A percentile compares a stretch with the other conserved stretches of the same genome.
Evolutionary conservation across 305 asterid species (phyloP).

Genomic region (Fraxinus albicans): DNA sequence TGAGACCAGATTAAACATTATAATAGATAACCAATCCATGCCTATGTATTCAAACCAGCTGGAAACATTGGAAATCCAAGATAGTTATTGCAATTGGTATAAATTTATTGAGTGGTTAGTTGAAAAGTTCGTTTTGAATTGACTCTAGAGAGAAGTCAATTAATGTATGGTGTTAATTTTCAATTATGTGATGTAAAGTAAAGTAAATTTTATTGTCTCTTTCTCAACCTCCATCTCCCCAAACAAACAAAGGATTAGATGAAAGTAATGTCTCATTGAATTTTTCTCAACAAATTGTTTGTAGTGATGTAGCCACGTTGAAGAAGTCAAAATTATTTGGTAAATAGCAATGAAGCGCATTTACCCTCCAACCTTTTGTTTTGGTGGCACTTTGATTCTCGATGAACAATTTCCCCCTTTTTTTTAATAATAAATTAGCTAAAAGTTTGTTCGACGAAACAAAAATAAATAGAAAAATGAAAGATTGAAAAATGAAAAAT

Average conservation of each 20-base stretch:
- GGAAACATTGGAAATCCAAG: too few species aligned
- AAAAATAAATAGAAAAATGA: too few species aligned
- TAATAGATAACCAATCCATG: too few species aligned
- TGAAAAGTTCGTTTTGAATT: background rate
- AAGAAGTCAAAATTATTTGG: background rate
- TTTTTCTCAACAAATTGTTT: background rate
- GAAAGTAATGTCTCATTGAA: background rate
- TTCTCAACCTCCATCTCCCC: slow-evolving; percentile 23
- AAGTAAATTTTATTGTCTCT: slow-evolving; percentile 13
- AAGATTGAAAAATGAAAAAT: too few species aligned
- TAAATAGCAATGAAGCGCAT: background rate
- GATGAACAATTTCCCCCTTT: background rate
- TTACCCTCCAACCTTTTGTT: background rate
- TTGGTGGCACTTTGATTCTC: background rate
- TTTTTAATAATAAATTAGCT: too few species aligned
- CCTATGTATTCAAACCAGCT: too few species aligned
- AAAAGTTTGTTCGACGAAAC: background rate
- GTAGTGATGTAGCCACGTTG: background rate
- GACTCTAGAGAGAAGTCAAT: background rate
- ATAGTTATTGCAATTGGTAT: too few species aligned
- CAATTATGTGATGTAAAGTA: background rate
- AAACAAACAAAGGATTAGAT: background rate
- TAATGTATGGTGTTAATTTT: background rate
- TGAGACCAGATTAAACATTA: too few species aligned
- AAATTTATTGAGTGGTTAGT: background rate